Evolutionary conservation across 2,329 filamentous ascomycete species (phyloP).

Genomic region (Talaromyces sp.): DNA sequence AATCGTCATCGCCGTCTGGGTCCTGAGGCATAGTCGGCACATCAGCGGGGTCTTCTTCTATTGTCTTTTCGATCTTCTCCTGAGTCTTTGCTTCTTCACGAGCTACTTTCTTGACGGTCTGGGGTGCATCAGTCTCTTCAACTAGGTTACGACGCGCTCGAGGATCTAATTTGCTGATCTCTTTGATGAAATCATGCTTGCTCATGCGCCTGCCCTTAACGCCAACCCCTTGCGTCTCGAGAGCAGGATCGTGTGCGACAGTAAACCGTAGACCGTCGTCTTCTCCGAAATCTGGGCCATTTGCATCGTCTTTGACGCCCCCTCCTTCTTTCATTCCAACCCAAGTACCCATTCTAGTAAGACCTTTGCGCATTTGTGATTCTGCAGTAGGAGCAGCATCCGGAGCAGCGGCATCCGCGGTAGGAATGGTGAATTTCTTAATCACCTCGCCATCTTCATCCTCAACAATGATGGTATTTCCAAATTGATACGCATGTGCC

Average conservation of each 20-base stretch:
- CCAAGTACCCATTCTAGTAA: constrained; percentile 59
- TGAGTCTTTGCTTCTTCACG: constrained; percentile 20
- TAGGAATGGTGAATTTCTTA: constrained; percentile 62
- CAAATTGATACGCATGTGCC: constrained; percentile 62
- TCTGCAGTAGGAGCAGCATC: constrained; percentile 23
- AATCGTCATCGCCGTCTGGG: constrained; percentile 7
- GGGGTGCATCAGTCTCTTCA: constrained; percentile 37
- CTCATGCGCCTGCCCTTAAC: constrained; percentile 56
- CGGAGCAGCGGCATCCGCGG: constrained; percentile 27
- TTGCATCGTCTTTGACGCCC: constrained; percentile 20
- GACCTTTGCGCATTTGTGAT: constrained; percentile 44
- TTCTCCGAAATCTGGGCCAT: constrained; percentile 14
- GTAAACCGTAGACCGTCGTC: constrained; percentile 58
- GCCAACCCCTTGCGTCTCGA: constrained; percentile 28
- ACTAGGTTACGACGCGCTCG: constrained; percentile 49
- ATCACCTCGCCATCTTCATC: constrained; percentile 64
- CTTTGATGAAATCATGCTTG: constrained; percentile 60
- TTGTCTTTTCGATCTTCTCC: constrained; percentile 18
- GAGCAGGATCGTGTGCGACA: constrained; percentile 44
- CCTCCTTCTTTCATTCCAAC: constrained; percentile 39
- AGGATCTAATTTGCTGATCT: constrained; percentile 57
- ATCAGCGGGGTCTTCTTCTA: constrained; percentile 6
- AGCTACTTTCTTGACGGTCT: constrained; percentile 34
- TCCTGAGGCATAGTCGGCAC: constrained; percentile 7
- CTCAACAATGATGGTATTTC: constrained; percentile 66